These are phyloP conservation scores for Candida saitoana DNA, from an alignment of 805 yeast genomes.

Conservation along the genomic window DNA sequence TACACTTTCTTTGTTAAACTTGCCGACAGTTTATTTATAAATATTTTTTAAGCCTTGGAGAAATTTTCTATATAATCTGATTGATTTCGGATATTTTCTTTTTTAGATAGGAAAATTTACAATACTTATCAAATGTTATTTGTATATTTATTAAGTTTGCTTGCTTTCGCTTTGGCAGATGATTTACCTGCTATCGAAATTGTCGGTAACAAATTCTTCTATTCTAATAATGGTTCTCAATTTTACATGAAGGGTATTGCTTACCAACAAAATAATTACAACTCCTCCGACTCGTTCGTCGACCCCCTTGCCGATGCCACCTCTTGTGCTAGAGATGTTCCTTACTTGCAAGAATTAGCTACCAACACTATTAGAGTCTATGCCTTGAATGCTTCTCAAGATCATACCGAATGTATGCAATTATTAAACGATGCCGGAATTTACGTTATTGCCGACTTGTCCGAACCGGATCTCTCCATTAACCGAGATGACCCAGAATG, in stretches of 20 bases:
- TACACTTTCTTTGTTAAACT: no score
- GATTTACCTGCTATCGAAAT: constrained; percentile 64
- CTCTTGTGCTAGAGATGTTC: constrained; percentile 69
- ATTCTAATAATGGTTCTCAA: constrained; percentile 72
- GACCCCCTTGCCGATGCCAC: constrained; percentile 68
- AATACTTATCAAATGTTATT: background rate
- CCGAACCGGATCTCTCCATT: constrained; percentile 64
- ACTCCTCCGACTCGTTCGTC: constrained; percentile 45
- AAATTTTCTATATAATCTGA: background rate
- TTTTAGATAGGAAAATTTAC: no score
- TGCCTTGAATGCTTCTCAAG: constrained; percentile 60
- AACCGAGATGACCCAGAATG: constrained; percentile 61
- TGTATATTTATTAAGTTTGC: background rate
- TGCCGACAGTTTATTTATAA: background rate
- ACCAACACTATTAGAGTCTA: constrained; percentile 76
- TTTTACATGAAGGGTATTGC: constrained; percentile 77
- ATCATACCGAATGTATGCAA: constrained; percentile 68
- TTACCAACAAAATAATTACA: constrained; percentile 66
- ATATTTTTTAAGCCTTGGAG: constrained; percentile 3
- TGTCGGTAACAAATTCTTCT: constrained; percentile 75
- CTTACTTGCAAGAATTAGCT: constrained; percentile 55
- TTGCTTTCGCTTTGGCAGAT: constrained; percentile 22
- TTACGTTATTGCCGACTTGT: constrained; percentile 84
- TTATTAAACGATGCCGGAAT: constrained; percentile 77
- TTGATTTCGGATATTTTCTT: no score